phyloP scores from a whole-genome alignment of 1,284 basidiomycete genomes.

The Rhodotorula sp. region DNA sequence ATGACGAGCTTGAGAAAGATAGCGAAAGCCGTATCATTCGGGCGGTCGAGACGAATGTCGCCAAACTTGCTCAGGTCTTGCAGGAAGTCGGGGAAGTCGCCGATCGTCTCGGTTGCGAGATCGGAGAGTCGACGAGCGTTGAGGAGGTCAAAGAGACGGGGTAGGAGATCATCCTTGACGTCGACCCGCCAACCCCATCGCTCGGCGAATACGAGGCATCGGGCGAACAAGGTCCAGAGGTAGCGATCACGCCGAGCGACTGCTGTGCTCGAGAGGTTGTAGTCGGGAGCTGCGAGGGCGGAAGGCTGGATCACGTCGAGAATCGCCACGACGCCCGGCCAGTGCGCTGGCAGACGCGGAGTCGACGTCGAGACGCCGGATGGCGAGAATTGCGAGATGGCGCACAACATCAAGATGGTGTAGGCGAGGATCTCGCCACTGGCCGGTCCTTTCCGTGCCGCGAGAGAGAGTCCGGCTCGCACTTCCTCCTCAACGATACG shows the following conservation, averaged over 20 bases:
- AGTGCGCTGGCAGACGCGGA: slow-evolving; percentile 61
- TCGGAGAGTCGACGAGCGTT: slow-evolving; percentile 75
- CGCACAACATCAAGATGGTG: slow-evolving; percentile 66
- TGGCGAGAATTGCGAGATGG: slow-evolving; percentile 73
- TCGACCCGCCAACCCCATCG: slow-evolving; percentile 73
- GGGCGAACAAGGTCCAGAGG: slow-evolving; percentile 66
- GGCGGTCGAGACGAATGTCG: slow-evolving; percentile 56
- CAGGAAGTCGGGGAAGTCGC: slow-evolving; percentile 78
- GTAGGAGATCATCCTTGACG: slow-evolving; percentile 62
- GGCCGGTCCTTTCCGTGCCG: slow-evolving; percentile 47
- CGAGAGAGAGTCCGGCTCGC: slow-evolving; percentile 40
- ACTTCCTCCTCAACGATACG: slow-evolving; percentile 36
- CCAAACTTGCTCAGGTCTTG: slow-evolving; percentile 57
- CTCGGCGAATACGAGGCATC: slow-evolving; percentile 69
- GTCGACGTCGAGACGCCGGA: slow-evolving; percentile 58
- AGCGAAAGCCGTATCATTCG: slow-evolving; percentile 70
- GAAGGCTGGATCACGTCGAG: slow-evolving; percentile 62
- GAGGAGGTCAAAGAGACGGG: slow-evolving; percentile 72
- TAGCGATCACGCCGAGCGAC: slow-evolving; percentile 71
- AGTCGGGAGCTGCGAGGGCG: slow-evolving; percentile 58
- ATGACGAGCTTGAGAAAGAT: slow-evolving; percentile 76
- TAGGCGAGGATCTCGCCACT: slow-evolving; percentile 73
- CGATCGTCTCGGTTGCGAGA: slow-evolving; percentile 64
- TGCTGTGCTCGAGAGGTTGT: slow-evolving; percentile 52
- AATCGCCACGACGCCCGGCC: slow-evolving; percentile 64